Percentiles rank a stretch among this genome's conserved stretches.
These are phyloP conservation scores for Lycium barbarum DNA, from an alignment of 257 asterid genomes.

Conservation along the genomic window DNA sequence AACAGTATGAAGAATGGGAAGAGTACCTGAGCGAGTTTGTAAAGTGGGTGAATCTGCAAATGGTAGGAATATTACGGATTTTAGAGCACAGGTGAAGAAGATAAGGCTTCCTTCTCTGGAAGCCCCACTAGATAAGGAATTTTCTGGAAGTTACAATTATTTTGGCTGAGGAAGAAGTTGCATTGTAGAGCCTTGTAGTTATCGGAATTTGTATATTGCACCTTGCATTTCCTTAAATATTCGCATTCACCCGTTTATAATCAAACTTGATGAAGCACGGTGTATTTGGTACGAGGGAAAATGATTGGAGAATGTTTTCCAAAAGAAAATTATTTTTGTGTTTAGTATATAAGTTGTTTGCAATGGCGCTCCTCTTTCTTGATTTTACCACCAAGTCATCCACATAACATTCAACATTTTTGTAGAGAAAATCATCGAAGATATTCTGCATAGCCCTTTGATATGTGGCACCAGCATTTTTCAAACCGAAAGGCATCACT, in stretches of 20 bases:
- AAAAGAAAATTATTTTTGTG: too few species aligned
- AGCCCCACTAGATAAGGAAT: neutral
- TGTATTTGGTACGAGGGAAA: too few species aligned
- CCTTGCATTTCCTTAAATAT: neutral
- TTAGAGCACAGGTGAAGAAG: neutral
- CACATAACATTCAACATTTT: too few species aligned
- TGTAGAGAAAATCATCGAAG: too few species aligned
- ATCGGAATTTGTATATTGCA: neutral
- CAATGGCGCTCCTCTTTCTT: too few species aligned
- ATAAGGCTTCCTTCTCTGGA: constrained; percentile 17
- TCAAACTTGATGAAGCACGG: neutral
- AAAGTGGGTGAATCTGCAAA: constrained; percentile 3
- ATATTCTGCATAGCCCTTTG: too few species aligned
- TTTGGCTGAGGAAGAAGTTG: neutral
- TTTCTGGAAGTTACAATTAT: neutral
- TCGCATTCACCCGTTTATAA: neutral
- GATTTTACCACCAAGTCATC: too few species aligned
- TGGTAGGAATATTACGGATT: neutral
- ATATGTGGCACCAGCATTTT: too few species aligned
- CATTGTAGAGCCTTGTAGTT: neutral
- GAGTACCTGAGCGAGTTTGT: constrained; percentile 16
- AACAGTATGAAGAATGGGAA: neutral
- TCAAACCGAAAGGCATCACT: too few species aligned
- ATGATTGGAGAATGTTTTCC: too few species aligned
- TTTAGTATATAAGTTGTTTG: too few species aligned